Evolutionary conservation across 2,329 filamentous ascomycete genomes (phyloP), one percentile per base, ranked within the genome.

Genomic region (Dryadomyces quercivorus): DNA sequence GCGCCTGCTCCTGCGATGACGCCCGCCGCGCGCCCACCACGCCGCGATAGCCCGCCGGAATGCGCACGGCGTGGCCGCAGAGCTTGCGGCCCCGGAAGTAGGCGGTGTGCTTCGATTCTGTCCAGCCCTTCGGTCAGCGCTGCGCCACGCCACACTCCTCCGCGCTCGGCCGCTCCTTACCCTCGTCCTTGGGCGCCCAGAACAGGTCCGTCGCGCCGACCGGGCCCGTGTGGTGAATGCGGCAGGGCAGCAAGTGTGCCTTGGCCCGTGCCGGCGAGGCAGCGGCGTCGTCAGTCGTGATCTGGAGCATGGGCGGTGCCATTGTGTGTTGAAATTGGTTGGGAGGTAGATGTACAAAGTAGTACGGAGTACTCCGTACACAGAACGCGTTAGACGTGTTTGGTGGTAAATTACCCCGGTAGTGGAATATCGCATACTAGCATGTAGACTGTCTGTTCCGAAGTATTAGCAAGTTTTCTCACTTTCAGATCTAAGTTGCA

Each of bases 1-100:
- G 59, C 53, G 56, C 58, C 2, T 66, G 60, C 40, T 68, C 64
- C 15, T 71, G 64, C 18, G 69, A 66, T 3, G 62, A 57, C 38
- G 60, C 55, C 40, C 48, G 61, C 54, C 72, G 72, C 51, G 75
- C 72, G 40, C 79, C 74, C 1, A 89, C 71, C 1, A 85, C 67
- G 10, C 86, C 85, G 59, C 78, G 74, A 65, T 91, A 94, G 3
- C 80, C 78, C n/a, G 80, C 70, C 0, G 91, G 89, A 0, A 96
- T 66, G 3, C 74, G 72, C 3, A 93, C 67, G 1, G 72, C 64
- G 58, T 80, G 84, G 45, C 87, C 89, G 48, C 81, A 75, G 1
- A 96, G 75, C 64, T 86, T 91, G 50, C 89, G 81, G 38, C 91
- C 91, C 58, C 91, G 84, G 59, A 94, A 86, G 64, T 91, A 86